phyloP scores from a whole-genome alignment of 768 basidiomycete genomes.

The Gymnopilus junonius region DNA sequence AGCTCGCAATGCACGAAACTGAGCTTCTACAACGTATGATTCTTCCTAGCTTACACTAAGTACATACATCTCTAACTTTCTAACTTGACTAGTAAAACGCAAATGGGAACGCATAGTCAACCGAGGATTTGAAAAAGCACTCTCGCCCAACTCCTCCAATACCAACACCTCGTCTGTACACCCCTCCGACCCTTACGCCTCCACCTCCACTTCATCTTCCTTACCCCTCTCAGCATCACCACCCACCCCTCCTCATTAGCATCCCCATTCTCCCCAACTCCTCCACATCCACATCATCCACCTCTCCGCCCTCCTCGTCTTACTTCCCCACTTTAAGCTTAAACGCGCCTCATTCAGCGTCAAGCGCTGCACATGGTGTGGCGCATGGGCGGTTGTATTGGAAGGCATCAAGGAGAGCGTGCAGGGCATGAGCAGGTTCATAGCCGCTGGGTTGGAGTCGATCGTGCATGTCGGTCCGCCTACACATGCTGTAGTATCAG shows the following conservation, averaged over 20 bases:
- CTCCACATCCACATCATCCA: neutral
- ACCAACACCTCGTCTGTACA: slow-evolving; percentile 8
- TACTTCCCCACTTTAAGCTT: slow-evolving; percentile 5
- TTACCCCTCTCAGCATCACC: neutral
- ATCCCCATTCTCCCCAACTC: slow-evolving; percentile 4
- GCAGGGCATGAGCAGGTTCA: slow-evolving; percentile 57
- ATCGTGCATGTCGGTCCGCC: slow-evolving; percentile 17
- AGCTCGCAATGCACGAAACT: slow-evolving; percentile 71
- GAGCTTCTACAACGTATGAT: slow-evolving; percentile 67
- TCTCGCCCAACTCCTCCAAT: slow-evolving; percentile 4
- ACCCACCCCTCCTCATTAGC: neutral
- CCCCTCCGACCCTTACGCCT: neutral
- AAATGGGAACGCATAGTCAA: slow-evolving; percentile 85
- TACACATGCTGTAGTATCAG: neutral
- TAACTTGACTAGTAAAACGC: slow-evolving; percentile 61
- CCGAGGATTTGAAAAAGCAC: slow-evolving; percentile 53
- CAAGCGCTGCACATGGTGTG: slow-evolving; percentile 19
- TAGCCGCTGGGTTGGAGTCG: slow-evolving; percentile 49
- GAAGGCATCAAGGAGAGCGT: slow-evolving; percentile 72
- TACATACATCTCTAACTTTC: neutral
- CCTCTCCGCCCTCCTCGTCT: neutral
- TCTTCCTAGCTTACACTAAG: neutral
- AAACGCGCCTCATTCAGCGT: neutral
- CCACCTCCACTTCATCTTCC: neutral
- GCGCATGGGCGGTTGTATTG: slow-evolving; percentile 43